Percentiles rank a stretch among this genome's conserved stretches.
Conservation (phyloP, 768 basidiomycete genomes). For the Coprinopsis sp. region DNA sequence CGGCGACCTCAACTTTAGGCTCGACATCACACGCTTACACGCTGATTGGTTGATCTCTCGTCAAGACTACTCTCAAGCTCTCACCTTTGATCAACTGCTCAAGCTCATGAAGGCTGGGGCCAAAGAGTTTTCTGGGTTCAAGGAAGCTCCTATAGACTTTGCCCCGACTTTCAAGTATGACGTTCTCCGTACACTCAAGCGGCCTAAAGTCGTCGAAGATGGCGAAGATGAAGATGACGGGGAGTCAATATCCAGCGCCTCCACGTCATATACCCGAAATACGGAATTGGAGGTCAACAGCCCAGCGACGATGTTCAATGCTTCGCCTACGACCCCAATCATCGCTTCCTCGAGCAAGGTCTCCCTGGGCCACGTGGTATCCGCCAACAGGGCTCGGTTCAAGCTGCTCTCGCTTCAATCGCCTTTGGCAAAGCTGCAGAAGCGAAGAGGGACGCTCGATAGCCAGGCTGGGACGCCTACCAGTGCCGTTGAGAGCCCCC, state of each 20-base stretch:
- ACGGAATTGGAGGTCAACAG: conserved; percentile 17
- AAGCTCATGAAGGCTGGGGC: conserved; percentile 62
- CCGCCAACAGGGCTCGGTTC: conserved; percentile 52
- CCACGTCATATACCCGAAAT: background rate
- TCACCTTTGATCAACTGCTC: conserved; percentile 86
- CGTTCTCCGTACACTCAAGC: conserved; percentile 57
- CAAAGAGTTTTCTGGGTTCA: conserved; percentile 72
- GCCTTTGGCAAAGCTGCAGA: conserved; percentile 24
- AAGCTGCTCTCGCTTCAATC: conserved; percentile 50
- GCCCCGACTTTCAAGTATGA: conserved; percentile 95
- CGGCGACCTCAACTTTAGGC: conserved; percentile 89
- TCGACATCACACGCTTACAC: conserved; percentile 85
- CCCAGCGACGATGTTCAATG: background rate
- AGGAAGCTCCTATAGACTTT: conserved; percentile 77
- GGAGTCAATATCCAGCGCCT: conserved; percentile 5
- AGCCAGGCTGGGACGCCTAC: conserved; percentile 12
- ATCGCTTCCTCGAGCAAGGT: conserved; percentile 17
- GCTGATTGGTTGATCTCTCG: conserved; percentile 91
- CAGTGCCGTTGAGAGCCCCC: conserved; percentile 9
- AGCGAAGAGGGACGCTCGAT: conserved; percentile 21
- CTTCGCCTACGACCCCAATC: conserved; percentile 8
- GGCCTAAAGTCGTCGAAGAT: conserved; percentile 33
- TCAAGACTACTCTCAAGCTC: conserved; percentile 79
- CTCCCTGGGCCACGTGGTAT: conserved; percentile 11
- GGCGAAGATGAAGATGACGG: conserved; percentile 17